Percentiles rank a stretch among this genome's conserved stretches.
Conservation (phyloP, 1,284 basidiomycete genomes). For the Volvariella volvacea region DNA sequence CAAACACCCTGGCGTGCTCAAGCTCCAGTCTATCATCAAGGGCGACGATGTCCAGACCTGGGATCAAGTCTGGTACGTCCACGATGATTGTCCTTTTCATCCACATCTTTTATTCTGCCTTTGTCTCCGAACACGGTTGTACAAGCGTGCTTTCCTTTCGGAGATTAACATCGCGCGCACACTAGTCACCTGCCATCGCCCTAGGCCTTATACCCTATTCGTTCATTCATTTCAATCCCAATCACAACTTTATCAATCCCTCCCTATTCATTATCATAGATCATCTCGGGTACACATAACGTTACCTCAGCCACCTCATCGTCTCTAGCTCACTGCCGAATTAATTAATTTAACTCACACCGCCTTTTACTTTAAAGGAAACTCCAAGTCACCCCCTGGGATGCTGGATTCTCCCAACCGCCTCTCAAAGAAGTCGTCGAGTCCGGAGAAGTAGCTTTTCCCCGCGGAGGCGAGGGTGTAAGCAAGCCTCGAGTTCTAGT, state of each 20-base stretch:
- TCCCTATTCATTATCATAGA: no score
- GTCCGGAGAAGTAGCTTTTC: conserved; percentile 40
- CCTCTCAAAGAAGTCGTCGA: conserved; percentile 48
- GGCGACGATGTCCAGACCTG: not conserved
- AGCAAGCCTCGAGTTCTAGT: conserved; percentile 43
- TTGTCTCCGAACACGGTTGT: not conserved
- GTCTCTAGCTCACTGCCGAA: no score
- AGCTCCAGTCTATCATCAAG: not conserved
- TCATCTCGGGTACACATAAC: no score
- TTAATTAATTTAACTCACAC: no score
- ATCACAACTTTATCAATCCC: no score
- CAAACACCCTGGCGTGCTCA: no score
- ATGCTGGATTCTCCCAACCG: conserved; percentile 47
- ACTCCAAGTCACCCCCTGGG: conserved; percentile 59
- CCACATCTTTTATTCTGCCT: not conserved
- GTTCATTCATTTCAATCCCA: no score
- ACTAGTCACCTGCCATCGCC: no score
- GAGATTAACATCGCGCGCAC: no score
- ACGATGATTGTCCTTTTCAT: not conserved
- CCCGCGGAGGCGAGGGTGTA: conserved; percentile 31
- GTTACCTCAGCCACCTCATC: no score
- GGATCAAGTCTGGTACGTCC: not conserved
- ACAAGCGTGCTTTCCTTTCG: no score
- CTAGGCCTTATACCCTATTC: no score
- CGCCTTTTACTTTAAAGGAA: conserved; percentile 49